Conservation (phyloP, 2,329 filamentous ascomycete species). For the Aureobasidium uvarum region DNA sequence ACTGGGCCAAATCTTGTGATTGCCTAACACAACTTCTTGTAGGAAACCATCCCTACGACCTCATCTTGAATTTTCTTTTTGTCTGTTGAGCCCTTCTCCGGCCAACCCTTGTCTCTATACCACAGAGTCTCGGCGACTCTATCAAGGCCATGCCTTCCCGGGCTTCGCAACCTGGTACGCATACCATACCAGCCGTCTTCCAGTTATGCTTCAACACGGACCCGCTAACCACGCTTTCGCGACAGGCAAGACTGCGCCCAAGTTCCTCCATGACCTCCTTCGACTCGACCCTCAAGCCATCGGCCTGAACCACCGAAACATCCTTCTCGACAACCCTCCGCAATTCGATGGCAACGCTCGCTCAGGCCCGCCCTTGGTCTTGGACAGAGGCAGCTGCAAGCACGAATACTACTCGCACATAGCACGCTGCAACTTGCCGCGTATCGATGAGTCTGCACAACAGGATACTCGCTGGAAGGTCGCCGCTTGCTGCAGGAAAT, state of each 20-base stretch:
- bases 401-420: conserved; percentile 60
- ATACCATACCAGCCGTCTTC: conserved; percentile 30
- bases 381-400: conserved; percentile 52
- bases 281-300: conserved; percentile 49
- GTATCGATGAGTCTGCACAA: conserved; percentile 43
- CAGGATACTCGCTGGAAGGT: conserved; percentile 53
- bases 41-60: not conserved
- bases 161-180: conserved; percentile 26
- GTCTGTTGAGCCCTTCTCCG: not conserved
- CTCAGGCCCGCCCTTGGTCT: conserved; percentile 32
- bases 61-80: not conserved
- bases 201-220: not conserved
- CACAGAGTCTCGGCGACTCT: not conserved
- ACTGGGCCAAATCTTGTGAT: conserved; percentile 18
- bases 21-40: not conserved
- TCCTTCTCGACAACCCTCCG: conserved; percentile 59
- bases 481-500: conserved; percentile 60
- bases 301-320: conserved; percentile 33
- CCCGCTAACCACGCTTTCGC: conserved; percentile 34
- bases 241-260: conserved; percentile 51
- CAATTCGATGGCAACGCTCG: conserved; percentile 46
- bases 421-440: conserved; percentile 53
- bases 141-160: conserved; percentile 26
- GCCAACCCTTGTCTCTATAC: not conserved
- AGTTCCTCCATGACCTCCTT: conserved; percentile 52